Base-by-base conservation (phyloP, 495 filamentous ascomycete genomes). In the Alectoria sarmentosa region DNA sequence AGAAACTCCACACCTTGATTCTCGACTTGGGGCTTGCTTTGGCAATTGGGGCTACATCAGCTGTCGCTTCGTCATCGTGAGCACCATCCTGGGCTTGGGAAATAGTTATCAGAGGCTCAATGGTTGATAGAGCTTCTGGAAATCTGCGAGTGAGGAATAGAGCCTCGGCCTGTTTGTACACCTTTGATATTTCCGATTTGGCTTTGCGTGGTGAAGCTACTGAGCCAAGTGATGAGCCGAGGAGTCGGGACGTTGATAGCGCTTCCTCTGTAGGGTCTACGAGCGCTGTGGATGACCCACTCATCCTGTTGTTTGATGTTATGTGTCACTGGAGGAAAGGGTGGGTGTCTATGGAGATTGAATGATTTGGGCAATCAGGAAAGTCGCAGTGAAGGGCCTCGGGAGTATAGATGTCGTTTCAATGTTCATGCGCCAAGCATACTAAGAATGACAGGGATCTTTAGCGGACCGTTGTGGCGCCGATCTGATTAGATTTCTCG, bases 1-100 rank as follows among this genome's bases (percentile, higher is more conserved):
- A 98, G 69, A 98, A 81, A 75, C 90, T 95, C 95, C 95, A 98
- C 62, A 97, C 85, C 74, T 96, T 98, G 75, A 96, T 90, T 66
- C 93, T 81, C 64, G 88, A 90, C 46, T 85, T 86, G 60, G 85
- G 81, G 57, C 88, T 89, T 62, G 88, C 89, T 66, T 78, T 80
- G 60, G 86, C 85, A 59, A 96, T 86, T 4, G 89, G 89, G 49
- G 90, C 88, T 37, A 79, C 75, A 21, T 71, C 65, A 19, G 74
- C 68, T 19, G 71, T 61, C 19, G 75, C 67, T 36, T 70, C 67
- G 37, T 76, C 74, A 42, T 76, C 73, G 63, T 75, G 74, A 42
- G 64, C 69, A 65, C 81, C 71, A 21, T 58, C 55, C 54, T 58
- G 60, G 37, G 69, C 34, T 62, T 65, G 67, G 30, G 77, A 72